phyloP scores from a whole-genome alignment of 495 filamentous ascomycete genomes.

The Talaromyces stipitatus region DNA sequence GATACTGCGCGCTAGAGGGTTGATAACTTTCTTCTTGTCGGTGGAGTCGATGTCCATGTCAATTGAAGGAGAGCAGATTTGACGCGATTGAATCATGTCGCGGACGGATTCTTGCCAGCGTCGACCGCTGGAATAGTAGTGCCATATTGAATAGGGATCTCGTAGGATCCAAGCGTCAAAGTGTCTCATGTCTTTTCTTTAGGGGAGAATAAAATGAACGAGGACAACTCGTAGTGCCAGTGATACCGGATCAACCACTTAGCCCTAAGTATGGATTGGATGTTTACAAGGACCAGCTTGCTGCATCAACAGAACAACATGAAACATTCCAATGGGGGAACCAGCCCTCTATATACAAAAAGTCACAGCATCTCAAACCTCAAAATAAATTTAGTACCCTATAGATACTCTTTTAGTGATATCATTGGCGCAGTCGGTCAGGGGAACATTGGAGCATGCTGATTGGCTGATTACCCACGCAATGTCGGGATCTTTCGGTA shows the following conservation, averaged over 20 bases:
- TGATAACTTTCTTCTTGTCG: no score
- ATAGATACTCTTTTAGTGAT: no score
- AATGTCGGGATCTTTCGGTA: not conserved
- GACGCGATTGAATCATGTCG: constrained; percentile 28
- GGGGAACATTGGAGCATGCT: not conserved
- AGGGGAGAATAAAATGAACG: not conserved
- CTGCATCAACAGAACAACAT: not conserved
- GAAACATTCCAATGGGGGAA: not conserved
- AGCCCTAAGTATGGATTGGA: not conserved
- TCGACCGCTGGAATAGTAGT: constrained; percentile 35
- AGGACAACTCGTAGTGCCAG: not conserved
- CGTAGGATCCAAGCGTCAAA: constrained; percentile 40
- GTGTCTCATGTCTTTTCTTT: constrained; percentile 26
- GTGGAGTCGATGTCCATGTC: constrained; percentile 1
- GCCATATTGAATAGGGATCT: constrained; percentile 39
- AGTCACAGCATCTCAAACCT: not conserved
- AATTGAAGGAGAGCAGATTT: constrained; percentile 28
- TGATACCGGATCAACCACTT: not conserved
- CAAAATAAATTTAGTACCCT: no score
- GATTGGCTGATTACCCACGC: not conserved
- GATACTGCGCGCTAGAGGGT: constrained; percentile 13
- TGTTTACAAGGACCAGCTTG: not conserved
- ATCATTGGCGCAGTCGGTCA: not conserved
- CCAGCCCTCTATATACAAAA: not conserved
- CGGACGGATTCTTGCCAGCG: constrained; percentile 36